Base-by-base conservation (phyloP, 306 rosid species). In the Parietaria judaica region DNA sequence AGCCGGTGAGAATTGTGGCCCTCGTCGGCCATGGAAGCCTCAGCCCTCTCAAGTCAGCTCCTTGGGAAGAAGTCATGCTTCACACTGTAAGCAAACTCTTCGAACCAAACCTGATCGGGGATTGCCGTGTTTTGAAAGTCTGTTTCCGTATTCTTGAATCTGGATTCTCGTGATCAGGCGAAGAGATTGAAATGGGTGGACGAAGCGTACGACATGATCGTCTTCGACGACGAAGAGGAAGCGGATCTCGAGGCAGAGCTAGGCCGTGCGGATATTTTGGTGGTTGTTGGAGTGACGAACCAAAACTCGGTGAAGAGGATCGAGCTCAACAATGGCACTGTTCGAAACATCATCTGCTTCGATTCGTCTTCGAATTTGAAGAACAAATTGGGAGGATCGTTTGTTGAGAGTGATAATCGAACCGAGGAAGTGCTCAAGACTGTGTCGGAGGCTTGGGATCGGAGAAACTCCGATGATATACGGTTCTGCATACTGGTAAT, bases 111-210 rank as follows among this genome's bases (percentile, higher is more conserved):
- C 44, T 41, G 45, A 41, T 39, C 7, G 5, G 7, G 4, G 45
- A 41, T 41, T 41, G 6, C 45, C 3, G 31, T 23, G 31, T 23
- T 5, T 41, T 41, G 9, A 41, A 8, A 41, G 45, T 8, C 9
- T 41, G 45, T 5, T 41, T 0, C 45, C 3, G 3, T 5, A 41
- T 5, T 41, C 45, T 41, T 41, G 9, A 8, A 41, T 5, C 79
- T 74, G 51, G 14, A 0, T 53, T 50, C 14, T 48, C 15, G 9
- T 34, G 23, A 64, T 35, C 80, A 85, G 96, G 96, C 82, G 14
- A 81, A 81, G 72, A 80, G 86, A 72, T 58, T 86, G 74, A 86
- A 86, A 79, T 89, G 96, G 96, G 82, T 89, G 5, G 95, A 89
- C 51, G 83, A 83, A 68, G 85, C 74, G 52, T 89, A 79, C 57